A percentile compares a stretch with the other conserved stretches of the same genome.
phyloP scores from a whole-genome alignment of 192 early-diverging fungal genomes.

The Coemansia sp. region DNA sequence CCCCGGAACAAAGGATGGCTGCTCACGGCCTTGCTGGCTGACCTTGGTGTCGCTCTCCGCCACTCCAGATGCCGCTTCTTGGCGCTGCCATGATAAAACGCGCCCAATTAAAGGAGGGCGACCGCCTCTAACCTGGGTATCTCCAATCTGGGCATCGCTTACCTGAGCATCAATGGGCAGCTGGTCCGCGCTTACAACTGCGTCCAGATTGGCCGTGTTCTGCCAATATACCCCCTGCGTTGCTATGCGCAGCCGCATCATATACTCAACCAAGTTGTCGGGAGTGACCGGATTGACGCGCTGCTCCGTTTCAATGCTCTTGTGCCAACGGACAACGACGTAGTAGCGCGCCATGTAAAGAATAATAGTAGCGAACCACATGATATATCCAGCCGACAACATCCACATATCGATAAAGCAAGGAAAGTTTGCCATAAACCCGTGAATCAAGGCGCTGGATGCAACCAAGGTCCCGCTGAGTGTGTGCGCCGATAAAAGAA shows the following conservation, averaged over 20 bases:
- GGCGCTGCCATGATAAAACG: background rate
- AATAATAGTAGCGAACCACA: slow-evolving; percentile 22
- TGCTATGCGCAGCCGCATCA: background rate
- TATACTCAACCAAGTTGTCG: slow-evolving; percentile 35
- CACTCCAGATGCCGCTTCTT: background rate
- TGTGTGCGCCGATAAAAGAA: slow-evolving; percentile 20
- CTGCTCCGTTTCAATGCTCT: slow-evolving; percentile 17
- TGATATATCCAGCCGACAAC: slow-evolving; percentile 11
- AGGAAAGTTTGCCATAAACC: slow-evolving; percentile 28
- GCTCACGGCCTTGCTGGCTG: background rate
- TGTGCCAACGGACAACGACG: slow-evolving; percentile 13
- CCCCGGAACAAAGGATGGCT: background rate
- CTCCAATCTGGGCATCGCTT: background rate
- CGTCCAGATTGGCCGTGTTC: background rate
- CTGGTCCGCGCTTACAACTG: background rate
- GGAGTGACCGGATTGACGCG: slow-evolving; percentile 38
- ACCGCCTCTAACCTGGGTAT: background rate
- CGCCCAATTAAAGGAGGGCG: background rate
- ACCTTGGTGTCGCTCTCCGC: background rate
- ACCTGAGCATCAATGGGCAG: background rate
- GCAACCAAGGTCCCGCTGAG: slow-evolving; percentile 15
- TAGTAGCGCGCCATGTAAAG: slow-evolving; percentile 39
- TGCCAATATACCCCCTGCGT: slow-evolving; percentile 9
- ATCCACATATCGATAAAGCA: slow-evolving; percentile 44
- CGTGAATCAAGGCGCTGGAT: slow-evolving; percentile 13